These are phyloP conservation scores for Colletotrichum limetticola DNA, from an alignment of 2,329 filamentous ascomycete genomes.

Conservation along the genomic window DNA sequence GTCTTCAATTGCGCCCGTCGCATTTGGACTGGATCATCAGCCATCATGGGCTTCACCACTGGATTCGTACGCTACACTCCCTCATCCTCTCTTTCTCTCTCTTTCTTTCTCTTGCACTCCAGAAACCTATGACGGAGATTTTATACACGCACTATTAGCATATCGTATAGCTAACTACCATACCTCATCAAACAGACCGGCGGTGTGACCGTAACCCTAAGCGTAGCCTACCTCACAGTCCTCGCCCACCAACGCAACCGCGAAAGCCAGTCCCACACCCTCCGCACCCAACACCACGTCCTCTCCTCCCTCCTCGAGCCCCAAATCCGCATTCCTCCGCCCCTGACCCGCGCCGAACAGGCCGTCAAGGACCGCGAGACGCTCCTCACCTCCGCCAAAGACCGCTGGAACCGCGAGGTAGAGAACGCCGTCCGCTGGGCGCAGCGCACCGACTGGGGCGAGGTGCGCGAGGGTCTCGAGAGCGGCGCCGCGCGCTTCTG, in stretches of 20 bases:
- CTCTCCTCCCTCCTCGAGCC: slow-evolving; percentile 64
- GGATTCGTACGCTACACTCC: slow-evolving; percentile 72
- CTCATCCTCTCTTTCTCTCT: not conserved
- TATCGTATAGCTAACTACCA: not conserved
- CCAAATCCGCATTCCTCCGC: slow-evolving; percentile 55
- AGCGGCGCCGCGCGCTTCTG: slow-evolving; percentile 57
- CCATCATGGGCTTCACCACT: slow-evolving; percentile 76
- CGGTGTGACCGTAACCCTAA: slow-evolving; percentile 80
- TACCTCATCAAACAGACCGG: slow-evolving; percentile 65
- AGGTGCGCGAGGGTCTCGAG: slow-evolving; percentile 69
- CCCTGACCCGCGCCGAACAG: slow-evolving; percentile 61
- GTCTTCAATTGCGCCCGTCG: slow-evolving; percentile 16
- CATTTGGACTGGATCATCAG: not conserved
- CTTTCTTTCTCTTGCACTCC: not conserved
- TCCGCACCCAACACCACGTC: slow-evolving; percentile 67
- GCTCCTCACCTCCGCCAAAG: slow-evolving; percentile 76
- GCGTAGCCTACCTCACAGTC: slow-evolving; percentile 77
- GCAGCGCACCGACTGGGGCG: slow-evolving; percentile 73
- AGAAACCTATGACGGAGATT: not conserved
- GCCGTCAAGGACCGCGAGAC: slow-evolving; percentile 63
- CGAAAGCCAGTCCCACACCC: slow-evolving; percentile 63
- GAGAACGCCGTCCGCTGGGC: slow-evolving; percentile 73
- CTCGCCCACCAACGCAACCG: slow-evolving; percentile 77
- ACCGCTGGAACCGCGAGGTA: slow-evolving; percentile 81
- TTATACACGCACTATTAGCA: not conserved